A percentile compares a stretch with the other conserved stretches of the same genome.
Evolutionary conservation across 805 yeast species (phyloP).

Genomic region (Yamadazyma takamatsuzukensis): DNA sequence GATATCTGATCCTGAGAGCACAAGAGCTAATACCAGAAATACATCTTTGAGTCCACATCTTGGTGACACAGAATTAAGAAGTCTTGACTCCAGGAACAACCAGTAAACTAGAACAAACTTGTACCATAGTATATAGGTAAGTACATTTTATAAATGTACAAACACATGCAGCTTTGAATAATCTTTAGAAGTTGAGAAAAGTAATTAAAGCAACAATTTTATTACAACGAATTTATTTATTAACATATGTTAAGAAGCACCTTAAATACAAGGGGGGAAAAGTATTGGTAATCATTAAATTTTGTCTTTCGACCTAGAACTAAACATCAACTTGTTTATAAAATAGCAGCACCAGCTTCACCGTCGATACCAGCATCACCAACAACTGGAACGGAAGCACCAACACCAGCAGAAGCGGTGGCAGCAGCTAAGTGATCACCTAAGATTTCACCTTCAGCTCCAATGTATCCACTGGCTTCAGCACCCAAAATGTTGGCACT

Average conservation of each 20-base stretch:
- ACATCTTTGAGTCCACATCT: slow-evolving; percentile 8
- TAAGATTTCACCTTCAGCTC: slow-evolving; percentile 9
- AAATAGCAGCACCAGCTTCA: slow-evolving; percentile 6
- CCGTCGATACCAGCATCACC: slow-evolving; percentile 8
- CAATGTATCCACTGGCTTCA: slow-evolving; percentile 9
- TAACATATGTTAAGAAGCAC: too few species aligned
- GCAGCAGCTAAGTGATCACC: slow-evolving; percentile 14
- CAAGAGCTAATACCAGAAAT: not conserved
- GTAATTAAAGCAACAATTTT: too few species aligned
- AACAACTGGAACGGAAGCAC: slow-evolving; percentile 3
- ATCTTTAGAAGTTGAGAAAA: too few species aligned
- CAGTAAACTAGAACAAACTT: not conserved
- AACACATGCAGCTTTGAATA: not conserved
- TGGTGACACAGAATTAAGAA: slow-evolving; percentile 9
- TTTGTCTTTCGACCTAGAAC: too few species aligned
- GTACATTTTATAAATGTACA: not conserved
- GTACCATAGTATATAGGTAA: not conserved
- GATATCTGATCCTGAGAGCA: not conserved
- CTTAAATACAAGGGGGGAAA: too few species aligned
- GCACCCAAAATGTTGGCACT: slow-evolving; percentile 8
- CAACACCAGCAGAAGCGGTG: slow-evolving; percentile 8
- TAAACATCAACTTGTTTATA: too few species aligned
- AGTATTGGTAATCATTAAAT: too few species aligned
- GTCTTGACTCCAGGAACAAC: slow-evolving; percentile 1
- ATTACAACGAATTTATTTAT: too few species aligned